phyloP scores from a whole-genome alignment of 805 yeast genomes.

The Starmerella kuoi region DNA sequence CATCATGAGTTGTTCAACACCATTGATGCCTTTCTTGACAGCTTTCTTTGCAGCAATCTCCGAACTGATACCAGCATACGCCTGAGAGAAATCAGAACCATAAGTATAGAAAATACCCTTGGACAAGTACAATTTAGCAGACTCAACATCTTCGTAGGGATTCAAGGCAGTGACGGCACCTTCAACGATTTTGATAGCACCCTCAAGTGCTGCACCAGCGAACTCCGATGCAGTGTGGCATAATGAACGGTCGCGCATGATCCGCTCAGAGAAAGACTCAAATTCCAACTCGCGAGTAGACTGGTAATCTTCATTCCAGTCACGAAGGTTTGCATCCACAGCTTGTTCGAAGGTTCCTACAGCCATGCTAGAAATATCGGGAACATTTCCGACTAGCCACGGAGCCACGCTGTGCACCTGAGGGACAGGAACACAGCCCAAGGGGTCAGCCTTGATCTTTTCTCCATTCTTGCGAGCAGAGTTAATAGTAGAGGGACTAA shows the following conservation, averaged over 20 bases:
- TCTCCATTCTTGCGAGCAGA: slow-evolving; percentile 14
- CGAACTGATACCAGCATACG: slow-evolving; percentile 58
- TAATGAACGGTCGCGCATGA: slow-evolving; percentile 62
- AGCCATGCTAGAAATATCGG: slow-evolving; percentile 1
- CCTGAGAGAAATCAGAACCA: slow-evolving; percentile 59
- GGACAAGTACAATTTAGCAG: slow-evolving; percentile 55
- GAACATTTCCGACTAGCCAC: slow-evolving; percentile 46
- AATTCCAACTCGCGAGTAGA: slow-evolving; percentile 60
- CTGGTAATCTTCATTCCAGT: slow-evolving; percentile 89
- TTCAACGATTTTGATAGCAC: slow-evolving; percentile 62
- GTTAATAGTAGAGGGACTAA: slow-evolving; percentile 48
- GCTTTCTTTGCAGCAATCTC: slow-evolving; percentile 76
- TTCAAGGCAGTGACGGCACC: slow-evolving; percentile 71
- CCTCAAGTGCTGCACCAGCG: slow-evolving; percentile 58
- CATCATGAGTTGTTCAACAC: slow-evolving; percentile 56
- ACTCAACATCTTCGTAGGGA: slow-evolving; percentile 49
- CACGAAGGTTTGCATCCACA: slow-evolving; percentile 36
- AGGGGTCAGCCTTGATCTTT: slow-evolving; percentile 18
- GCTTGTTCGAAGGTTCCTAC: not conserved
- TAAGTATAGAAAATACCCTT: slow-evolving; percentile 80
- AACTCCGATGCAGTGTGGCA: slow-evolving; percentile 66
- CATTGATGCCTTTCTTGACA: slow-evolving; percentile 62
- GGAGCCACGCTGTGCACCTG: slow-evolving; percentile 40
- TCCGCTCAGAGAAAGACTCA: slow-evolving; percentile 47
- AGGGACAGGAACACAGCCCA: slow-evolving; percentile 41